Base-by-base conservation (phyloP, 768 basidiomycete species). In the Phaffia australis region DNA sequence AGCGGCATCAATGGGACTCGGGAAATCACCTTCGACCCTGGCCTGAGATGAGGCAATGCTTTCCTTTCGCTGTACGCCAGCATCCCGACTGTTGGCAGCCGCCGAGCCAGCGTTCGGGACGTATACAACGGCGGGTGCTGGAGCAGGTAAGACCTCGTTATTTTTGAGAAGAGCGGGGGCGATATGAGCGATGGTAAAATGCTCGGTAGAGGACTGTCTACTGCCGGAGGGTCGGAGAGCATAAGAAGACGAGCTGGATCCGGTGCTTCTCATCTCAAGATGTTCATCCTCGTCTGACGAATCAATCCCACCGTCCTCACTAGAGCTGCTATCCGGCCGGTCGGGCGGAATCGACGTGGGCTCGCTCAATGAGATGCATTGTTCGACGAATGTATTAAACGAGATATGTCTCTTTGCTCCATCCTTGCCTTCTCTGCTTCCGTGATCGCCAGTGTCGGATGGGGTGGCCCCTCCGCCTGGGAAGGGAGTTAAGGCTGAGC, bases 311-410 rank as follows among this genome's bases (percentile, higher is more conserved):
- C 71, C 74, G 25, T 71, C 69, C 19, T 71, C 70, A 19, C 66
- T 69, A 19, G 62, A 60, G 27, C 57, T 49, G 19, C 65, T 63
- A 32, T 65, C 68, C 48, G 59, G 56, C 19, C 67, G 69, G 60
- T 64, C 73, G 63, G 58, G 71, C 56, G 52, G 51, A 56, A 67
- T 57, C 25, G 49, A 51, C 49, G 65, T 70, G 3, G 76, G 75
- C 35, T 77, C 75, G 69, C 79, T 79, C 56, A 80, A 71, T 6
- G 79, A 78, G 70, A 99, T 94, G 74, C 84, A 91, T 75, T 97
- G 94, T 75, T 95, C 88, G 49, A 99, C 94, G 74, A 93, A 95
- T 0, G 93, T 94, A 76, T 97, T 98, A 82, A 98, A 98, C 71
- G 83, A 87, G 79, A 98, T 97, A 75, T 95, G 94, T 70, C 86